Evolutionary conservation across 768 basidiomycete species (phyloP).

Genomic region (Neoboletus magnificus): DNA sequence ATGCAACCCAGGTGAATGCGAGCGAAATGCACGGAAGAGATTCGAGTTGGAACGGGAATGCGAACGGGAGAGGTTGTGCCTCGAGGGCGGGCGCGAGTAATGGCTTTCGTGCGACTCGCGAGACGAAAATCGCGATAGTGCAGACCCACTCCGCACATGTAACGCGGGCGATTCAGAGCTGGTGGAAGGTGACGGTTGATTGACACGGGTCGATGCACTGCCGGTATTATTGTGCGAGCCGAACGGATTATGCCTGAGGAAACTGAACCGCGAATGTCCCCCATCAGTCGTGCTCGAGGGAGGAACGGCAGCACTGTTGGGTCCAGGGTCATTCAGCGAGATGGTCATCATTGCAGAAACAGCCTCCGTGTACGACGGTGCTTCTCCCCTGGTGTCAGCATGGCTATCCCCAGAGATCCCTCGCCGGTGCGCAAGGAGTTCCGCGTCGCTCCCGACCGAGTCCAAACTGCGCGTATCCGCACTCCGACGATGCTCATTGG

Average conservation of each 20-base stretch:
- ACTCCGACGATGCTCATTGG: conserved; percentile 6
- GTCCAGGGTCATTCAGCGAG: conserved; percentile 22
- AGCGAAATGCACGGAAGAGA: conserved; percentile 38
- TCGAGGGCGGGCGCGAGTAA: conserved; percentile 22
- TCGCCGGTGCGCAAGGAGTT: conserved; percentile 20
- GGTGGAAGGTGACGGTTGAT: conserved; percentile 4
- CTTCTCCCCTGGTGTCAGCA: conserved; percentile 52
- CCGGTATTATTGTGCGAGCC: conserved; percentile 26
- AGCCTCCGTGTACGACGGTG: conserved; percentile 63
- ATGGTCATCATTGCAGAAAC: conserved; percentile 15
- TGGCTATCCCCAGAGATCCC: conserved; percentile 1
- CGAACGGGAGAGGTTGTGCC: conserved; percentile 33
- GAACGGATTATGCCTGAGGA: conserved; percentile 40
- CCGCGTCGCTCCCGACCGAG: conserved; percentile 23
- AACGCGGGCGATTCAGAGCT: conserved; percentile 19
- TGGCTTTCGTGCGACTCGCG: conserved; percentile 21
- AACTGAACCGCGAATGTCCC: conserved; percentile 45
- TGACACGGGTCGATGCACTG: conserved; percentile 15
- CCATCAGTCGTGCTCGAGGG: neutral
- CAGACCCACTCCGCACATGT: conserved; percentile 17
- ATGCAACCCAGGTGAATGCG: conserved; percentile 33
- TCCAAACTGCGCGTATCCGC: conserved; percentile 18
- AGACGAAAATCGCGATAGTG: conserved; percentile 22
- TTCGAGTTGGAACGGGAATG: conserved; percentile 36
- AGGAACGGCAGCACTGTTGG: neutral